Base-by-base conservation (phyloP, 2,329 filamentous ascomycete species). In the Colletotrichum echinochloae region DNA sequence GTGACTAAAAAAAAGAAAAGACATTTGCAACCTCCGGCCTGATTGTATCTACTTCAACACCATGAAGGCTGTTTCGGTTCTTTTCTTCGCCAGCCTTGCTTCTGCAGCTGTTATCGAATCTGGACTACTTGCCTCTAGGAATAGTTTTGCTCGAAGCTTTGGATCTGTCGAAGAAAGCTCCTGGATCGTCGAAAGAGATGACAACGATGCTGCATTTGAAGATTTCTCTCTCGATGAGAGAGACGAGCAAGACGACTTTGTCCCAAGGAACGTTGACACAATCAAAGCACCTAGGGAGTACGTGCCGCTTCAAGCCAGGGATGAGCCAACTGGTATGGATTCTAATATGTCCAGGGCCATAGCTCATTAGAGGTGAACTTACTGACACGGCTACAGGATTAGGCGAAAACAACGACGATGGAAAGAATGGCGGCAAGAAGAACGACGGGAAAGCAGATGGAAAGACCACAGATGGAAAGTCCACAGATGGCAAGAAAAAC, bases 31-130 rank as follows among this genome's bases (percentile, higher is more conserved):
- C 33, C 9, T 20, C 51, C 14, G 9, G 5, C 30, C 14, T 26
- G 20, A 20, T 23, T n/a, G 28, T 20, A 16, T 26, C 6, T n/a
- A 26, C 14, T 18, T 26, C 33, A 28, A 1, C 11, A 54, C 28
- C 11, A 71, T 71, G 68, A 71, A 63, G 68, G 51, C 51, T 7
- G 35, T 59, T n/a, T 71, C 59, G 12, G n/a, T 68, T 41, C 30
- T 71, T 8, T 49, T 71, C 23, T 39, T 66, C 46, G 68, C 68
- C 16, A 59, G 35, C 52, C 44, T 68, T 20, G 68, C 64, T 1
- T 57, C 64, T 16, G 64, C 64, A 16, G 68, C 68, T 33, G 35
- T 63, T 6, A 68, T 59, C 5, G 64, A 71, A 4, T 14, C 35
- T 3, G 59, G 64, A 3, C 8, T 60, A n/a, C 54, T 57, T 20